Base-by-base conservation (phyloP, 2,329 filamentous ascomycete species). In the Paecilomyces sp. region DNA sequence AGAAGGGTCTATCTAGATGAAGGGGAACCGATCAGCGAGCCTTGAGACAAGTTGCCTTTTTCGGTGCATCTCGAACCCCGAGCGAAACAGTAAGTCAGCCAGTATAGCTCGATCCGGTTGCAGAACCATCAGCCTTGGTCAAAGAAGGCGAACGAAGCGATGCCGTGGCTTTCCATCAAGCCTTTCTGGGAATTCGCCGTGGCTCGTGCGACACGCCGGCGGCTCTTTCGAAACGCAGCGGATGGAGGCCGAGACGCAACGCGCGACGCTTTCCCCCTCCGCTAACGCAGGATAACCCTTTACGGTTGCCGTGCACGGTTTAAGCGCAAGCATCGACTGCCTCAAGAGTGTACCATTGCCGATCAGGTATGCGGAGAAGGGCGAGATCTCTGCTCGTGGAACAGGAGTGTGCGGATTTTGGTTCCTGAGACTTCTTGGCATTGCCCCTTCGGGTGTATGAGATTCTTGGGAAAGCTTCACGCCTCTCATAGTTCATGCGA, bases 401-500 rank as follows among this genome's bases (percentile, higher is more conserved):
- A 56, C 36, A 56, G 30, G 22, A 56, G 36, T 9, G 11, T 56
- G n/a, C 55, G 31, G 36, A 56, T 41, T 41, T 12, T 56, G 55
- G 34, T 56, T 47, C 41, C 22, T 53, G 22, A 34, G 55, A 36
- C 22, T 25, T n/a, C 24, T 41, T 56, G 55, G 36, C 31, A 25
- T 56, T 56, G 18, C 50, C 57, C 55, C 55, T 58, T 54, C 50
- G 28, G 50, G 57, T 31, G 22, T 18, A 54, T 31, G 47, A 58
- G 50, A 58, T 34, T 36, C 5, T n/a, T 36, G 11, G 50, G 13
- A 7, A 24, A 56, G 18, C n/a, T 53, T 33, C 33, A 33, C 28
- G 50, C 28, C n/a, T 30, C 28, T 34, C 30, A 28, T 28, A 58
- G 74, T 71, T 75, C 69, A 75, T 74, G 72, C 73, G 64, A 66